Percentiles rank a stretch among this genome's conserved stretches.
phyloP scores from a whole-genome alignment of 371 early-diverging fungal species.

The Zopfochytrium polystomum region DNA sequence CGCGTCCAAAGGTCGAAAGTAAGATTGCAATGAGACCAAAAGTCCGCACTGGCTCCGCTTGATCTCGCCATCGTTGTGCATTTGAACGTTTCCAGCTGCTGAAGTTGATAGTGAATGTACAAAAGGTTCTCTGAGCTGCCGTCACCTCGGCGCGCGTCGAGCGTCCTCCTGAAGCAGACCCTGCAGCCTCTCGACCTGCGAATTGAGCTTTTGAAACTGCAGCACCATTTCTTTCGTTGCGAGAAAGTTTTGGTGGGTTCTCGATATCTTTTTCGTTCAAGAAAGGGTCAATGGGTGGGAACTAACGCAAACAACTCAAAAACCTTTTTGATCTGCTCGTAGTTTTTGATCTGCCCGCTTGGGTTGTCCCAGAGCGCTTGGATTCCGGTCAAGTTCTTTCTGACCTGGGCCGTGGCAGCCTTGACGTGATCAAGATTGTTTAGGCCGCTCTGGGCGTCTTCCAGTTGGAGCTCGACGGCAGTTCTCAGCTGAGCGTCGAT shows the following conservation, averaged over 20 bases:
- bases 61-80: slow-evolving; percentile 78
- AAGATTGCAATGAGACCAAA: slow-evolving; percentile 69
- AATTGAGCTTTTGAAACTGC: slow-evolving; percentile 80
- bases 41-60: slow-evolving; percentile 72
- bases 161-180: slow-evolving; percentile 70
- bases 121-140: slow-evolving; percentile 72
- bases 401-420: slow-evolving; percentile 65
- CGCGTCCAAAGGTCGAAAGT: slow-evolving; percentile 77
- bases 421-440: slow-evolving; percentile 68
- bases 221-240: slow-evolving; percentile 78
- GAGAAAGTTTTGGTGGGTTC: slow-evolving; percentile 88
- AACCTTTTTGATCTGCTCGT: slow-evolving; percentile 81
- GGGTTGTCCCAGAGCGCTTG: slow-evolving; percentile 80
- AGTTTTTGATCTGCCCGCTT: slow-evolving; percentile 80
- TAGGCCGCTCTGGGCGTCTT: slow-evolving; percentile 85
- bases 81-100: slow-evolving; percentile 80
- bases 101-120: slow-evolving; percentile 83
- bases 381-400: slow-evolving; percentile 71
- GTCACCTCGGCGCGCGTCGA: slow-evolving; percentile 23
- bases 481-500: slow-evolving; percentile 94
- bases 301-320: neutral
- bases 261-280: slow-evolving; percentile 63
- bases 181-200: slow-evolving; percentile 69
- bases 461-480: slow-evolving; percentile 87
- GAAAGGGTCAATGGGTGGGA: neutral